Conservation (phyloP, 805 yeast species). For the Teunomyces cretensis region DNA sequence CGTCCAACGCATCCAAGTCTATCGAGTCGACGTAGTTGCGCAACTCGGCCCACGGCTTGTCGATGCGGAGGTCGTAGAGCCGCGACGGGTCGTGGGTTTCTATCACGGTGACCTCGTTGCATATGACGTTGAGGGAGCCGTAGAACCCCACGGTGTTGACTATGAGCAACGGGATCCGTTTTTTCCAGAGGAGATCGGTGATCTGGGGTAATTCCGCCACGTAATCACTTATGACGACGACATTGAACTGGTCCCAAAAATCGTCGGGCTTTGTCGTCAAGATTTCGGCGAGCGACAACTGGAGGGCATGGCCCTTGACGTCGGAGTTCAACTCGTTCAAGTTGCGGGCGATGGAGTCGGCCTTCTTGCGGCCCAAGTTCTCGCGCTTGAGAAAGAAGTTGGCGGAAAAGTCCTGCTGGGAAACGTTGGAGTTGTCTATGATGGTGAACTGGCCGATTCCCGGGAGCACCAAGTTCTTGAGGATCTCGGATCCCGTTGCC, state of each 20-base stretch:
- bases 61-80: slow-evolving; percentile 65
- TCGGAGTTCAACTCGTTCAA: slow-evolving; percentile 64
- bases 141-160: slow-evolving; percentile 62
- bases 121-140: slow-evolving; percentile 54
- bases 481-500: slow-evolving; percentile 60
- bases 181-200: slow-evolving; percentile 39
- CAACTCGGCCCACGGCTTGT: slow-evolving; percentile 72
- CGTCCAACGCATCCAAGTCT: slow-evolving; percentile 47
- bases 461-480: slow-evolving; percentile 78
- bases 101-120: slow-evolving; percentile 62
- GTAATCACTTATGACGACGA: slow-evolving; percentile 45
- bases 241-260: slow-evolving; percentile 52
- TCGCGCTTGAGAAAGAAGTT: slow-evolving; percentile 60
- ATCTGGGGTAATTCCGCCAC: slow-evolving; percentile 23
- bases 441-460: slow-evolving; percentile 66
- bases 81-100: slow-evolving; percentile 71
- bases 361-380: slow-evolving; percentile 44
- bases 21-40: slow-evolving; percentile 48
- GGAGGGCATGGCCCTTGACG: slow-evolving; percentile 38
- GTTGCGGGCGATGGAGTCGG: slow-evolving; percentile 36
- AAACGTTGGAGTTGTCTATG: slow-evolving; percentile 46
- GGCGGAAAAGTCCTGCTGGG: slow-evolving; percentile 45
- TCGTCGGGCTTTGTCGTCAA: slow-evolving; percentile 7
- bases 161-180: slow-evolving; percentile 54
- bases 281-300: slow-evolving; percentile 12